Evolutionary conservation across 2,329 filamentous ascomycete genomes (phyloP).

Genomic region (Dactylonectria estremocensis): DNA sequence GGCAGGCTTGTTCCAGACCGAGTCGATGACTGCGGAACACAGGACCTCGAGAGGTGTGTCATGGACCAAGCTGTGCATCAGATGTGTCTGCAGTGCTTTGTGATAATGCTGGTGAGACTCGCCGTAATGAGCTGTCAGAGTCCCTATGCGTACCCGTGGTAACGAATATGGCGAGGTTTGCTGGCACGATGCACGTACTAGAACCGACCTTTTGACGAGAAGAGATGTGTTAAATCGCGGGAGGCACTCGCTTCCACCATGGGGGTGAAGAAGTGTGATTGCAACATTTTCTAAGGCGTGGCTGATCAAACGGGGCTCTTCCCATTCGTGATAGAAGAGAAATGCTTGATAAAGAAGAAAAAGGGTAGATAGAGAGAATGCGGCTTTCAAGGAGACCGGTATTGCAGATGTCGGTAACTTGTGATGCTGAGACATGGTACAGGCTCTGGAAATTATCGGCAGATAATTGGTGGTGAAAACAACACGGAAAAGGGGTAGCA

Average conservation of each 20-base stretch:
- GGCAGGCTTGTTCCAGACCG: slow-evolving; percentile 10
- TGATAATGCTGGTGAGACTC: slow-evolving; percentile 8
- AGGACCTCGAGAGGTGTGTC: slow-evolving; percentile 2
- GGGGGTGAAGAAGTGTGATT: slow-evolving; percentile 2
- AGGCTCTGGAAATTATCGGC: background rate
- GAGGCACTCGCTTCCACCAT: slow-evolving; percentile 7
- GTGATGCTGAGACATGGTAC: background rate
- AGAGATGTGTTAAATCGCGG: background rate
- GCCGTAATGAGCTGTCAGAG: slow-evolving; percentile 3
- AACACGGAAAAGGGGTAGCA: no score
- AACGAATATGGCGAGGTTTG: slow-evolving; percentile 5
- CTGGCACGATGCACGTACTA: slow-evolving; percentile 5
- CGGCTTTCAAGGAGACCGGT: background rate
- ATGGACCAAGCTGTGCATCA: slow-evolving; percentile 8
- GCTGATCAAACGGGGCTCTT: background rate
- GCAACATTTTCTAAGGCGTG: slow-evolving; percentile 1
- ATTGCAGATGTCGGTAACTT: background rate
- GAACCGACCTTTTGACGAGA: background rate
- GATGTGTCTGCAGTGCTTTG: slow-evolving; percentile 7
- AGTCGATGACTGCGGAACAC: slow-evolving; percentile 6
- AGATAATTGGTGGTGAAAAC: background rate
- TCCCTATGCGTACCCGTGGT: slow-evolving; percentile 5
- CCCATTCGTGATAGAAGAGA: background rate
- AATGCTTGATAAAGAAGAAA: slow-evolving; percentile 9
- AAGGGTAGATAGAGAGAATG: background rate